phyloP scores from a whole-genome alignment of 106 monocot genomes.

The Dioscorea zingiberensis region DNA sequence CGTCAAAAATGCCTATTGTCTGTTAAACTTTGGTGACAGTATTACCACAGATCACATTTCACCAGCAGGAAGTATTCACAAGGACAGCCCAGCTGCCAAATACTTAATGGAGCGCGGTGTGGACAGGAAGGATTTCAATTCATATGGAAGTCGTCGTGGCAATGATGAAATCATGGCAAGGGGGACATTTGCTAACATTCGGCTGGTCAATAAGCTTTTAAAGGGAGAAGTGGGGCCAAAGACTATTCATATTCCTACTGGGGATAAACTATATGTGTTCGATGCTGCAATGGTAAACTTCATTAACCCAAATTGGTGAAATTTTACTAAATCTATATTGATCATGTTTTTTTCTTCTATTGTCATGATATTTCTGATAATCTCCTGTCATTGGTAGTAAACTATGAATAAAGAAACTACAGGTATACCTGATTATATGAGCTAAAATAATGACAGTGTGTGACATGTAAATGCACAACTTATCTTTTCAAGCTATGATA shows the following conservation, averaged over 20 bases:
- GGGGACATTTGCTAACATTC: constrained; percentile 88
- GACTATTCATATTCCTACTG: constrained; percentile 73
- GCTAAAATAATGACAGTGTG: no score
- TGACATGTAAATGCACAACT: no score
- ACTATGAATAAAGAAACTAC: no score
- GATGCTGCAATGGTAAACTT: constrained; percentile 72
- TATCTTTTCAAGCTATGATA: no score
- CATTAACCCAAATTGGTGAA: no score
- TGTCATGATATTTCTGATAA: no score
- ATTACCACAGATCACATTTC: constrained; percentile 81
- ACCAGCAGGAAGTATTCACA: constrained; percentile 75
- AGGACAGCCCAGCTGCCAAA: constrained; percentile 79
- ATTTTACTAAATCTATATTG: background rate
- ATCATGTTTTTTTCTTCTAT: background rate
- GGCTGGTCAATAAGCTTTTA: constrained; percentile 70
- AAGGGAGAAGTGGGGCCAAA: constrained; percentile 83
- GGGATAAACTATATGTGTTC: constrained; percentile 76
- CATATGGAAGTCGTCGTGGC: constrained; percentile 81
- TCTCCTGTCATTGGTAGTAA: no score
- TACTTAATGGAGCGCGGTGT: constrained; percentile 73
- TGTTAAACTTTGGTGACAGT: constrained; percentile 73
- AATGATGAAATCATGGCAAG: constrained; percentile 81
- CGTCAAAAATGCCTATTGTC: constrained; percentile 68
- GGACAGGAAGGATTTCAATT: constrained; percentile 67
- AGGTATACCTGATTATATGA: no score